Evolutionary conservation across 1,284 basidiomycete genomes (phyloP).

Genomic region (Fomitopsis pinicola): DNA sequence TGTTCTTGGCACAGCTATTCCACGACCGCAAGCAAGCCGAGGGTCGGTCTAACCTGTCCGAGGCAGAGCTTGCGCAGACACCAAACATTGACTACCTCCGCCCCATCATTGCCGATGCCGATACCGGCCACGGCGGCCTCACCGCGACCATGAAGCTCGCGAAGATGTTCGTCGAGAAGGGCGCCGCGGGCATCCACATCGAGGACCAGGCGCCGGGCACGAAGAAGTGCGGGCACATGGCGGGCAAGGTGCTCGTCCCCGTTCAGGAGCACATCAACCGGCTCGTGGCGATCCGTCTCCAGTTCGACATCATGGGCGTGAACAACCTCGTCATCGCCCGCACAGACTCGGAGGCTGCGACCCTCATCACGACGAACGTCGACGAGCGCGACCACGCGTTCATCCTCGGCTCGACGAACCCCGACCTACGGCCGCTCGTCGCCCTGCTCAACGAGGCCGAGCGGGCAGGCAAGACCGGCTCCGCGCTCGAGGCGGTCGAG

Average conservation of each 20-base stretch:
- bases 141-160: slow-evolving; percentile 69
- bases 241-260: slow-evolving; percentile 60
- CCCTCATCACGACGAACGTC: slow-evolving; percentile 94
- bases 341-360: slow-evolving; percentile 88
- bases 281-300: slow-evolving; percentile 71
- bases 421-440: slow-evolving; percentile 62
- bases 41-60: slow-evolving; percentile 67
- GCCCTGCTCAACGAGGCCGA: slow-evolving; percentile 85
- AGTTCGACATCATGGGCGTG: slow-evolving; percentile 80
- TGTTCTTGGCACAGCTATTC: slow-evolving; percentile 86
- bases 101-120: slow-evolving; percentile 66
- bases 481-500: slow-evolving; percentile 82
- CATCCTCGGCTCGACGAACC: slow-evolving; percentile 90
- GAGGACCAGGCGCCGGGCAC: slow-evolving; percentile 78
- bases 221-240: slow-evolving; percentile 74
- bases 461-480: slow-evolving; percentile 72
- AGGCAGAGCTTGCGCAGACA: slow-evolving; percentile 67
- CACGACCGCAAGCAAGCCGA: slow-evolving; percentile 87
- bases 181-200: slow-evolving; percentile 71
- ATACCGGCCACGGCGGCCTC: slow-evolving; percentile 63
- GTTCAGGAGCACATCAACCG: slow-evolving; percentile 79
- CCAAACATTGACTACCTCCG: slow-evolving; percentile 61
- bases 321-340: slow-evolving; percentile 74
- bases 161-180: slow-evolving; percentile 78
- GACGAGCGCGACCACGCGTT: slow-evolving; percentile 96